Evolutionary conservation across 768 basidiomycete genomes (phyloP).

Genomic region (Rhizopogon roseolus): DNA sequence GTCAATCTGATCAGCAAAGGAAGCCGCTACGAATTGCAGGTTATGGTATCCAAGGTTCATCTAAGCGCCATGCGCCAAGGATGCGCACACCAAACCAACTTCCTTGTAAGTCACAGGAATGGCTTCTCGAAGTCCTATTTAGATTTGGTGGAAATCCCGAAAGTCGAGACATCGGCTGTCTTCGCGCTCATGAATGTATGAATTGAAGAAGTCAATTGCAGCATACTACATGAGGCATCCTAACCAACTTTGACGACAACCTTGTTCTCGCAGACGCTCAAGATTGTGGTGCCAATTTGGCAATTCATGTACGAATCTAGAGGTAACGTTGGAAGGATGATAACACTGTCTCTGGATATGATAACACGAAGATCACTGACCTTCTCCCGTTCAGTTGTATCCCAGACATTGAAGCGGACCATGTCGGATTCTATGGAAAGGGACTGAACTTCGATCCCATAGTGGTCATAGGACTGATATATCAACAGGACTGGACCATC

Average conservation of each 20-base stretch:
- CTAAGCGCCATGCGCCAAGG: not conserved
- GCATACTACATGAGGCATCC: not conserved
- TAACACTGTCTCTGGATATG: constrained; percentile 99
- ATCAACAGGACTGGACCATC: too few relatives aligned
- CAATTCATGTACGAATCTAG: constrained; percentile 98
- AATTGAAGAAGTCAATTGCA: constrained; percentile 5
- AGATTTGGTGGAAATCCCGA: constrained; percentile 98
- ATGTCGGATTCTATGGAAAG: constrained; percentile 65
- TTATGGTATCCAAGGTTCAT: constrained; percentile 35
- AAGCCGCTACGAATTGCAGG: constrained; percentile 95
- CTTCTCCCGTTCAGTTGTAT: constrained; percentile 99
- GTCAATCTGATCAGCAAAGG: constrained; percentile 89
- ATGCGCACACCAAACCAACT: constrained; percentile 83
- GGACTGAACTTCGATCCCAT: constrained; percentile 96
- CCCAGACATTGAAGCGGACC: constrained; percentile 99
- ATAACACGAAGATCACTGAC: constrained; percentile 96
- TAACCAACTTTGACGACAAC: constrained; percentile 94
- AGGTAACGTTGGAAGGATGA: constrained; percentile 99
- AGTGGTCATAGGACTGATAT: too few relatives aligned
- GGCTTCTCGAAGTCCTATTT: constrained; percentile 99
- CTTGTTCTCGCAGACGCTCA: constrained; percentile 99
- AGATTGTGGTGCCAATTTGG: constrained; percentile 99
- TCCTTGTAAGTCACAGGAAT: constrained; percentile 96
- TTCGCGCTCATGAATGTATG: constrained; percentile 97
- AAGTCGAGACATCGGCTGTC: constrained; percentile 98